Conservation (phyloP, 352 stramenopile species). For the Aphanomyces astaci region DNA sequence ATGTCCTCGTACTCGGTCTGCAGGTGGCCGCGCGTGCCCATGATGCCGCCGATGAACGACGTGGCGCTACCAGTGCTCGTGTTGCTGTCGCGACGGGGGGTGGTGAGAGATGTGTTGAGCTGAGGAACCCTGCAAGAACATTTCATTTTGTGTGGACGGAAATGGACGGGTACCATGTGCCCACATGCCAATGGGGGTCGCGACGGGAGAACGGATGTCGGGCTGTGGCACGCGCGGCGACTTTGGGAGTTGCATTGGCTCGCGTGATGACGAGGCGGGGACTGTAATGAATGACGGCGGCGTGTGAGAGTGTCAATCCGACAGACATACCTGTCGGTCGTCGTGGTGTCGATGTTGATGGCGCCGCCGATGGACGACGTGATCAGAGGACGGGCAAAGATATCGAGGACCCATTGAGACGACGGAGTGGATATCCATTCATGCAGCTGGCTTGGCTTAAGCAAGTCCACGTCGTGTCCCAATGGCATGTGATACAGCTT, state of each 20-base stretch:
- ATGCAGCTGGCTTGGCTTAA: conserved; percentile 22
- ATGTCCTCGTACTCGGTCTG: conserved; percentile 54
- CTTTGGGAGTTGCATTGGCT: conserved; percentile 23
- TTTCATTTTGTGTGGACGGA: conserved; percentile 49
- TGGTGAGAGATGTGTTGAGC: neutral
- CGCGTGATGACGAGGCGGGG: conserved; percentile 29
- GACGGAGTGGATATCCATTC: conserved; percentile 28
- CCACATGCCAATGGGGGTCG: conserved; percentile 71
- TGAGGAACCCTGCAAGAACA: neutral
- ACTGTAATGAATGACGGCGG: neutral
- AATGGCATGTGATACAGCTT: conserved; percentile 49
- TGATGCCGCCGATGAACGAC: conserved; percentile 2
- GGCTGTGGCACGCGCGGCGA: conserved; percentile 13
- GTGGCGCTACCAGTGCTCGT: neutral
- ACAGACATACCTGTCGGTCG: conserved; percentile 27
- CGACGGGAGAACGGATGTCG: conserved; percentile 8
- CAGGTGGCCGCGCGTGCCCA: neutral
- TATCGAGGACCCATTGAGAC: conserved; percentile 71
- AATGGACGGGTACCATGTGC: conserved; percentile 36
- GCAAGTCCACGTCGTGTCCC: conserved; percentile 36
- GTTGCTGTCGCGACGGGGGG: conserved; percentile 35
- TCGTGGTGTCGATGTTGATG: neutral
- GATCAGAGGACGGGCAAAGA: conserved; percentile 52
- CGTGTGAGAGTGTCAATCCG: conserved; percentile 16
- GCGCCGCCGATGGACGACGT: conserved; percentile 30